A percentile compares a stretch with the other conserved stretches of the same genome.
These are phyloP conservation scores for Tuber borchii DNA, from an alignment of 495 filamentous ascomycete genomes.

Conservation along the genomic window DNA sequence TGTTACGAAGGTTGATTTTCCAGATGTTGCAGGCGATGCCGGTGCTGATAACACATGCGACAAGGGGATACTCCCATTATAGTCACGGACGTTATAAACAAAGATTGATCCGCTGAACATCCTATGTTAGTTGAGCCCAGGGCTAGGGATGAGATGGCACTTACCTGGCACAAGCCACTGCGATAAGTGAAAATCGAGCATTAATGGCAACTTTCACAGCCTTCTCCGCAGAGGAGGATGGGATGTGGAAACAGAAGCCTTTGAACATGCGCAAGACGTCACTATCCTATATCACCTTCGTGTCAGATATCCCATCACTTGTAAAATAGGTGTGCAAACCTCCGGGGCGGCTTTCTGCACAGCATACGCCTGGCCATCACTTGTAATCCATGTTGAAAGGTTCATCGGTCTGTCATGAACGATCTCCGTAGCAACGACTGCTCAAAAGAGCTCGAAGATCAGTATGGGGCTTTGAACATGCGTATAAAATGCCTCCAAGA, in stretches of 20 bases:
- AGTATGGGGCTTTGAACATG: slow-evolving; percentile 7
- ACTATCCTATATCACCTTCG: slow-evolving; percentile 37
- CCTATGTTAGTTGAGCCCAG: background rate
- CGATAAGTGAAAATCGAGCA: slow-evolving; percentile 86
- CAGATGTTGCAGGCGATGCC: slow-evolving; percentile 58
- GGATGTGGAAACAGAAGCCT: slow-evolving; percentile 83
- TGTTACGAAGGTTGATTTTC: slow-evolving; percentile 62
- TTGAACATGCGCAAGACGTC: slow-evolving; percentile 57
- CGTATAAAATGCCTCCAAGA: background rate
- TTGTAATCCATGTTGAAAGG: slow-evolving; percentile 85
- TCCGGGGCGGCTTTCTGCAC: slow-evolving; percentile 61
- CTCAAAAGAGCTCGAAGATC: background rate
- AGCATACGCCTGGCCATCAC: slow-evolving; percentile 82
- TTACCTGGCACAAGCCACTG: slow-evolving; percentile 67
- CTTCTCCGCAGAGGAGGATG: slow-evolving; percentile 52
- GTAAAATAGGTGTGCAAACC: slow-evolving; percentile 12
- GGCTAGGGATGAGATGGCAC: background rate
- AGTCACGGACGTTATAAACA: slow-evolving; percentile 86
- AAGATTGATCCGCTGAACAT: slow-evolving; percentile 58
- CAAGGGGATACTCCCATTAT: slow-evolving; percentile 84
- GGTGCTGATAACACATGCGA: slow-evolving; percentile 70
- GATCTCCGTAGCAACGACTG: slow-evolving; percentile 58
- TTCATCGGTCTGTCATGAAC: slow-evolving; percentile 97
- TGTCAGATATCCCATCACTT: slow-evolving; percentile 42
- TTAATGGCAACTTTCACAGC: slow-evolving; percentile 78